These are phyloP conservation scores for Termitomyces sp. DNA, from an alignment of 768 basidiomycete genomes.

Conservation along the genomic window DNA sequence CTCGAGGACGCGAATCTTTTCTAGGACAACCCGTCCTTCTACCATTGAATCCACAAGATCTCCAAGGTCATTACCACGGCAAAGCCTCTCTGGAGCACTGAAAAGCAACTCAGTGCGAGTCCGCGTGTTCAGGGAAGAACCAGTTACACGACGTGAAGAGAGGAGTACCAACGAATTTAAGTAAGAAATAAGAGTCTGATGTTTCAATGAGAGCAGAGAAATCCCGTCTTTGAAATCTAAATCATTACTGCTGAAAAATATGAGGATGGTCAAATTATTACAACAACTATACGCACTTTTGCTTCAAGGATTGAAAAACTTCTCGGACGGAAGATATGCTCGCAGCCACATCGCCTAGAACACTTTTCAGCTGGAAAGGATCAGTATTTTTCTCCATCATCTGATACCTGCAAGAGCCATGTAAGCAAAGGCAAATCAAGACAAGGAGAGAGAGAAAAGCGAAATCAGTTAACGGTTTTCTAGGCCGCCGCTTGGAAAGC, in stretches of 20 bases:
- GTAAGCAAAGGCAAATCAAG: not conserved
- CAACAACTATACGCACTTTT: constrained; percentile 43
- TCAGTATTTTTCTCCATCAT: constrained; percentile 5
- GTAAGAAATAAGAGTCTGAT: constrained; percentile 79
- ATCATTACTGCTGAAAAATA: constrained; percentile 18
- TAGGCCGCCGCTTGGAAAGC: constrained; percentile 26
- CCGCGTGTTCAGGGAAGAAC: constrained; percentile 52
- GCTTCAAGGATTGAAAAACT: constrained; percentile 39
- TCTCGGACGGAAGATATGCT: constrained; percentile 60
- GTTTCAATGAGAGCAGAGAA: constrained; percentile 85
- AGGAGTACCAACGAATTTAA: constrained; percentile 78
- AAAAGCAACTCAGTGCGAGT: constrained; percentile 48
- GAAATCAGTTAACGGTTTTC: constrained; percentile 22
- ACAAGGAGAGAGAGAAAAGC: not conserved
- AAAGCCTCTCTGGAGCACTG: constrained; percentile 39
- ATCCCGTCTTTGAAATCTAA: constrained; percentile 72
- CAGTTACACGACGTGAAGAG: constrained; percentile 61
- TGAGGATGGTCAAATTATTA: not conserved
- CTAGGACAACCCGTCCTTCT: constrained; percentile 76
- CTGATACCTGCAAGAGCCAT: not conserved
- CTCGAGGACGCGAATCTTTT: constrained; percentile 85
- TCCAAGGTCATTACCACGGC: constrained; percentile 55
- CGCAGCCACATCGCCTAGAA: constrained; percentile 50
- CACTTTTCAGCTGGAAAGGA: not conserved
- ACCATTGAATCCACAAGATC: constrained; percentile 79